phyloP scores from a whole-genome alignment of 345 rosid genomes.

The Salix udensis region DNA sequence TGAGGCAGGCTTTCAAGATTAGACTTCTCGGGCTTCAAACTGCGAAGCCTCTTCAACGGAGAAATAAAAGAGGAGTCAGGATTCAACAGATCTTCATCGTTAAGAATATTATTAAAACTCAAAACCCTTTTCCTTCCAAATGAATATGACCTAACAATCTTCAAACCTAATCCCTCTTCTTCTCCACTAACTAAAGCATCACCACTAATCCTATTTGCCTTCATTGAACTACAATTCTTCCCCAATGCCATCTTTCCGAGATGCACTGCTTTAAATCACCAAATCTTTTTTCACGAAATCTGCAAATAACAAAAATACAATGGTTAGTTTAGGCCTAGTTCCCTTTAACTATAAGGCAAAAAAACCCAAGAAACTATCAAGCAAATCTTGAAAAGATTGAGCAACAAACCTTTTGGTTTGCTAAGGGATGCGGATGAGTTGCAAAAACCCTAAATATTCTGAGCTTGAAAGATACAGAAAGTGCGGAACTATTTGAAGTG shows the following conservation, averaged over 20 bases:
- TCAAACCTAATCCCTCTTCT: conserved; percentile 30
- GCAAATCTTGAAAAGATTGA: not conserved
- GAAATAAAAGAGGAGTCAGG: conserved; percentile 8
- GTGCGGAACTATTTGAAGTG: not conserved
- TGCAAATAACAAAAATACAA: not conserved
- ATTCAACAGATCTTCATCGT: not conserved
- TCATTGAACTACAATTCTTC: conserved; percentile 36
- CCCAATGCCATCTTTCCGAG: conserved; percentile 42
- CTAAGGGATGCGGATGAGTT: no score
- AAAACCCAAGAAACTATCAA: not conserved
- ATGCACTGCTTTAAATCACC: no score
- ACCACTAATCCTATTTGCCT: conserved; percentile 16
- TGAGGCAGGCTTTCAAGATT: conserved; percentile 66
- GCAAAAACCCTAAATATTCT: no score
- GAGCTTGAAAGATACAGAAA: no score
- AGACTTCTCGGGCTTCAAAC: conserved; percentile 32
- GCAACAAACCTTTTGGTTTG: not conserved
- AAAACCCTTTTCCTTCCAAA: conserved; percentile 73
- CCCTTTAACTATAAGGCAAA: not conserved
- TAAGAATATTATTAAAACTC: conserved; percentile 29
- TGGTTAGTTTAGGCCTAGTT: not conserved
- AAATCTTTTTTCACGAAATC: not conserved
- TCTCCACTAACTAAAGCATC: conserved; percentile 4
- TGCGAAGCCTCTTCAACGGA: conserved; percentile 61
- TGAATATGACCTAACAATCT: conserved; percentile 38